Base-by-base conservation (phyloP, 2,329 filamentous ascomycete species). In the Fusarium sp. region DNA sequence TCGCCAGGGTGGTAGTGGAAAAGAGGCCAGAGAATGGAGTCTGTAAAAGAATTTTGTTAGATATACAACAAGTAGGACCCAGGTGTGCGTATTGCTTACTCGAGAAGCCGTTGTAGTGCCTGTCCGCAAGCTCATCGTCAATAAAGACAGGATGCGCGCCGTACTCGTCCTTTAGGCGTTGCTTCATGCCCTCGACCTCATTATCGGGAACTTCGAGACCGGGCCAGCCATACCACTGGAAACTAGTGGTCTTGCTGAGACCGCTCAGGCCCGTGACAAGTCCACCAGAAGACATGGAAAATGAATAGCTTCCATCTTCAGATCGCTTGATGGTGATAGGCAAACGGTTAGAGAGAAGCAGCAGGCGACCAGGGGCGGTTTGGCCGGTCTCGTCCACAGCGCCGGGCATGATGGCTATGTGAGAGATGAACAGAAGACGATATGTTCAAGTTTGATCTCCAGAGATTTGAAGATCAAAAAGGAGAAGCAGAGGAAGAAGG, bases 1-100 rank as follows among this genome's bases (percentile, higher is more conserved):
- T 98, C 94, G 73, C 94, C 94, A 46, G 95, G 94, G 77, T 99
- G 95, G 79, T 98, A 98, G 80, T 98, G 95, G 82, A 99, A 96
- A 35, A 99, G 87, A 3, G 95, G 95, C 95, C 95, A 99, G 58
- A 99, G 88, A 75, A 98, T 98, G 8, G 92, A 96, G 78, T 99
- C 92, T 94, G 66, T 14, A 19, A 4, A 43, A 57, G 53, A 43
- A 39, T 52, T 9, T 23, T 29, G 35, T 42, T 35, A 70, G 65
- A 15, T 6, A 3, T 11, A 5, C 23, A 19, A 25, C n/a, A 5
- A 5, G 6, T 8, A 29, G 6, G 3, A 21, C 14, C 7, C 36
- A 29, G 2, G 10, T 14, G 11, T 29, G 23, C 4, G n/a, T 3
- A 2, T 25, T 19, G 73, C 90, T 76, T 79, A 96, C 92, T 98